Conservation (phyloP, 1,284 basidiomycete species). For the Microbotryum intermedium region DNA sequence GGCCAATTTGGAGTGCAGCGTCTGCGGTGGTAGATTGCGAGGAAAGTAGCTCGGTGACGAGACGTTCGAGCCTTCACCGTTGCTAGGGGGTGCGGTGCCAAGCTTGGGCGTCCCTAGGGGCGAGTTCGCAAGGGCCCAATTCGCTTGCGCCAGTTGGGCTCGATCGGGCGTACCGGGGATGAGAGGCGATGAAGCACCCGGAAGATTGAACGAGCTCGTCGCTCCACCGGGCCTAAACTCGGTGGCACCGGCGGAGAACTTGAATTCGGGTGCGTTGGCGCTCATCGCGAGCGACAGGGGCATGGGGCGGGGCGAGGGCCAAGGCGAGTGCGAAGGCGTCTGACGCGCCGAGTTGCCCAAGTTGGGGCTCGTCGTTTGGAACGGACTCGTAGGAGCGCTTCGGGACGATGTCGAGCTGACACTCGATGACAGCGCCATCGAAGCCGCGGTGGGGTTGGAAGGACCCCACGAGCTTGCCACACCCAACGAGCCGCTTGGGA, state of each 20-base stretch:
- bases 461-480: conserved; percentile 3
- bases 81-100: conserved; percentile 3
- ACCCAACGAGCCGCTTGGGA: background rate
- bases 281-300: conserved; percentile 48
- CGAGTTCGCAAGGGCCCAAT: conserved; percentile 26
- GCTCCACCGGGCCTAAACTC: conserved; percentile 29
- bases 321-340: conserved; percentile 24
- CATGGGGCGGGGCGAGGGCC: conserved; percentile 18
- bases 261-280: conserved; percentile 55
- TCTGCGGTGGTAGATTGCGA: conserved; percentile 2
- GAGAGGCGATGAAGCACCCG: conserved; percentile 7
- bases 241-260: conserved; percentile 32
- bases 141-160: conserved; percentile 22
- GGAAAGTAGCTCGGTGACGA: conserved; percentile 26
- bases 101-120: conserved; percentile 32
- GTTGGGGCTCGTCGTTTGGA: background rate
- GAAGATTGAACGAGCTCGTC: background rate
- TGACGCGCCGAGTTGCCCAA: background rate
- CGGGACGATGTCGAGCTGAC: conserved; percentile 12
- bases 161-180: conserved; percentile 19
- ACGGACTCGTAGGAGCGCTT: conserved; percentile 9
- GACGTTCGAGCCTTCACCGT: conserved; percentile 6
- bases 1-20: too few relatives aligned
- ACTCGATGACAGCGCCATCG: conserved; percentile 11
- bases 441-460: conserved; percentile 8